Evolutionary conservation across 176 grass and related monocot species (phyloP).

Genomic region (Elymus sibiricus): DNA sequence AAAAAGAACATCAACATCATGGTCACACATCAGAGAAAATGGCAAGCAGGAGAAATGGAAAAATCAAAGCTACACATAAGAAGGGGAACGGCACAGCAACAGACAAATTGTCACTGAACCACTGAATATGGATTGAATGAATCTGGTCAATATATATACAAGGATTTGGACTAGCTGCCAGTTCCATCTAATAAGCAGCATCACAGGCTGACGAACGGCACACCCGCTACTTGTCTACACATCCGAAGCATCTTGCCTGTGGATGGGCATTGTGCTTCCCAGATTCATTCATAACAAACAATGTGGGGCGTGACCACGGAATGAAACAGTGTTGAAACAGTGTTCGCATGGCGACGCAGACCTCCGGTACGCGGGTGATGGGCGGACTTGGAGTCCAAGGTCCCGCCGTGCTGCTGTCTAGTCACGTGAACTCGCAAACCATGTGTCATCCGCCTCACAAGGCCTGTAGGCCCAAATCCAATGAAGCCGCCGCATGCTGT

Average conservation of each 20-base stretch:
- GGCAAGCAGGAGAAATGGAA: no score
- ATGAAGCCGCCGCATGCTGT: slow-evolving; percentile 16
- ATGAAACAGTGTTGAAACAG: slow-evolving; percentile 10
- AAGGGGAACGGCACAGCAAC: background rate
- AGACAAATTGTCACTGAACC: slow-evolving; percentile 22
- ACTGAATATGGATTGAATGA: slow-evolving; percentile 46
- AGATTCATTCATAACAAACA: slow-evolving; percentile 37
- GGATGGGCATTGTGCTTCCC: slow-evolving; percentile 28
- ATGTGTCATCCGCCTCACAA: background rate
- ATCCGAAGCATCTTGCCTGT: slow-evolving; percentile 33
- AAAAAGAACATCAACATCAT: no score
- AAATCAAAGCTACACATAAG: background rate
- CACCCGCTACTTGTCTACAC: slow-evolving; percentile 34
- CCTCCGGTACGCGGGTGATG: background rate
- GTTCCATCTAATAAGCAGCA: slow-evolving; percentile 37
- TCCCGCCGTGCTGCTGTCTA: background rate
- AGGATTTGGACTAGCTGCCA: slow-evolving; percentile 20
- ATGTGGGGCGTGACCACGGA: slow-evolving; percentile 21
- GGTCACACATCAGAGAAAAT: no score
- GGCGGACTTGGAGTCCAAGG: background rate
- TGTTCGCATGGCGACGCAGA: slow-evolving; percentile 15
- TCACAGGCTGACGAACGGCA: background rate
- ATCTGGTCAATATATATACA: slow-evolving; percentile 53
- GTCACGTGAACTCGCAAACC: background rate
- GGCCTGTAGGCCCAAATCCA: slow-evolving; percentile 1